Evolutionary conservation across 164 flowering plant genomes (phyloP).

Genomic region (Houttuynia cordata): DNA sequence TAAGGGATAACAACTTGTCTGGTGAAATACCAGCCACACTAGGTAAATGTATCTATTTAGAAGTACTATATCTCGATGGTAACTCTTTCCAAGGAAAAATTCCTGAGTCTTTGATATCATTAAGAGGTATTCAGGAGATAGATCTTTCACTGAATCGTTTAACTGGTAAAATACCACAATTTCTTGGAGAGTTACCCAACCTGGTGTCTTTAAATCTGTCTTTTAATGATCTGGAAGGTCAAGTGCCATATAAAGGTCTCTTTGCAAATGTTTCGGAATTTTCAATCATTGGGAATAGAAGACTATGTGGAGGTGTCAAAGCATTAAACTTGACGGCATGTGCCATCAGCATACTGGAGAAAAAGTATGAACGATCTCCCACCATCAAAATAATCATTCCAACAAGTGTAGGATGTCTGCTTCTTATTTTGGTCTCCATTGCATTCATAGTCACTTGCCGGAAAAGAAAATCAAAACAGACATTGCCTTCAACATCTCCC

Average conservation of each 20-base stretch:
- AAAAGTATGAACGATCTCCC: not conserved
- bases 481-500: not conserved
- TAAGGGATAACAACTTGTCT: not conserved
- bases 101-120: not conserved
- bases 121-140: not conserved
- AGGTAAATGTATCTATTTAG: constrained; percentile 2
- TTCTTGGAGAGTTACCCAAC: not conserved
- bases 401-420: not conserved
- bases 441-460: not conserved
- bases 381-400: not conserved
- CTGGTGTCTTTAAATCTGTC: not conserved
- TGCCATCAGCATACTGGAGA: not conserved
- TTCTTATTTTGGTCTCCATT: not conserved
- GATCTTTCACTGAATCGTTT: constrained; percentile 1
- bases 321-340: constrained; percentile 18
- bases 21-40: constrained; percentile 6
- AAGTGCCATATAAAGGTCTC: not conserved
- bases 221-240: constrained; percentile 4
- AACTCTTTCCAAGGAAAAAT: constrained; percentile 7
- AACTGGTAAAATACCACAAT: constrained; percentile 3
- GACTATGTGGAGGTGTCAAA: constrained; percentile 13
- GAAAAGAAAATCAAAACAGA: not conserved
- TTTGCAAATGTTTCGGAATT: not conserved
- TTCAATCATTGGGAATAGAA: not conserved
- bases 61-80: constrained; percentile 1